Evolutionary conservation across 176 grass and related monocot genomes (phyloP).

Genomic region (Olyra latifolia): DNA sequence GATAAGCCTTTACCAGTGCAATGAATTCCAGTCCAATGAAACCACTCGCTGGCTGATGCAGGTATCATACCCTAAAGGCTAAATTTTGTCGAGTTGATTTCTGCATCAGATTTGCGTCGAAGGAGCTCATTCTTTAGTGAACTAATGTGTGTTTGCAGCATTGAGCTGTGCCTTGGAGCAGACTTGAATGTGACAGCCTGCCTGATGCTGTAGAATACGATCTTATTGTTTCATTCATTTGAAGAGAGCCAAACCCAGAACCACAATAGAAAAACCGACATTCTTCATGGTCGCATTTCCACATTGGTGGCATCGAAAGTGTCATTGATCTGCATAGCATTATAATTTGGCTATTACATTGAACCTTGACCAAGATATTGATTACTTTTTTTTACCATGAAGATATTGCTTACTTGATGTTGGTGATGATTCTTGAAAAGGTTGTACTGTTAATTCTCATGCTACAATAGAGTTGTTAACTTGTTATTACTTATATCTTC

Average conservation of each 20-base stretch:
- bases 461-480: background rate
- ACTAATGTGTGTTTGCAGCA: background rate
- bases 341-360: background rate
- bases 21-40: background rate
- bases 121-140: background rate
- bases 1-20: background rate
- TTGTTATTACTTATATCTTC: background rate
- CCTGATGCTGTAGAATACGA: background rate
- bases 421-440: background rate
- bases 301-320: background rate
- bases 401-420: background rate
- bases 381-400: background rate
- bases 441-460: background rate
- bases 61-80: background rate
- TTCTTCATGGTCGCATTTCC: background rate
- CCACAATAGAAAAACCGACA: background rate
- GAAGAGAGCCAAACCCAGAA: background rate
- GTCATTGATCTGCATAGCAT: background rate
- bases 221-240: constrained; percentile 15
- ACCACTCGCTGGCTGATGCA: background rate
- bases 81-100: background rate
- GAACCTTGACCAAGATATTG: background rate
- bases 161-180: background rate
- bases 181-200: background rate
- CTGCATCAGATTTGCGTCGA: background rate